Conservation (phyloP, 1,139 yeast species). For the Yarrowia galli region DNA sequence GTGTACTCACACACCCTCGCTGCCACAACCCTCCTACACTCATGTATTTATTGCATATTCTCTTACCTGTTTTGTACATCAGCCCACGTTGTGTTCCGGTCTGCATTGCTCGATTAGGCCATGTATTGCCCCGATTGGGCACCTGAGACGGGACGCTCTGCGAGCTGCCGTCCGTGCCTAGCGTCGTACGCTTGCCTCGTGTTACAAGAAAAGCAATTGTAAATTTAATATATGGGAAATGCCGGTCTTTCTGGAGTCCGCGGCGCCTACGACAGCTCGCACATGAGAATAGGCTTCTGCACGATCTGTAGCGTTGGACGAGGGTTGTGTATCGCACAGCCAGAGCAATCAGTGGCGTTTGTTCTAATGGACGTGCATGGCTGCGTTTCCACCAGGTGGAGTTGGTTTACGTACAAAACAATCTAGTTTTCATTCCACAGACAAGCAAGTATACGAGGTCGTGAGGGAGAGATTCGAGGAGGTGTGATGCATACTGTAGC, state of each 20-base stretch:
- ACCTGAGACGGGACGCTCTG: neutral
- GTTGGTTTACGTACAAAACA: neutral
- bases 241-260: neutral
- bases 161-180: conserved; percentile 6
- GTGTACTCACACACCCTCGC: neutral
- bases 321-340: too few species aligned
- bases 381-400: neutral
- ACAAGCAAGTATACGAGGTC: neutral
- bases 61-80: conserved; percentile 15
- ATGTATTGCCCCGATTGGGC: conserved; percentile 8
- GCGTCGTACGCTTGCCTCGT: conserved; percentile 4
- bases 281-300: neutral
- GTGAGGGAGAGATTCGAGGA: too few species aligned
- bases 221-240: conserved; percentile 1
- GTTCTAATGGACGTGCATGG: neutral
- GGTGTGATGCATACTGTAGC: too few species aligned
- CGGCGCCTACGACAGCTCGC: neutral
- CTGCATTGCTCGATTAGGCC: conserved; percentile 12
- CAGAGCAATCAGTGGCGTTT: neutral
- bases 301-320: neutral
- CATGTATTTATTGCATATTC: conserved; percentile 32
- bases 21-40: neutral
- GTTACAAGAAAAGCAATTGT: conserved; percentile 10
- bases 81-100: conserved; percentile 23
- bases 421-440: neutral